phyloP scores from a whole-genome alignment of 768 basidiomycete genomes.

The Clathrus columnatus region DNA sequence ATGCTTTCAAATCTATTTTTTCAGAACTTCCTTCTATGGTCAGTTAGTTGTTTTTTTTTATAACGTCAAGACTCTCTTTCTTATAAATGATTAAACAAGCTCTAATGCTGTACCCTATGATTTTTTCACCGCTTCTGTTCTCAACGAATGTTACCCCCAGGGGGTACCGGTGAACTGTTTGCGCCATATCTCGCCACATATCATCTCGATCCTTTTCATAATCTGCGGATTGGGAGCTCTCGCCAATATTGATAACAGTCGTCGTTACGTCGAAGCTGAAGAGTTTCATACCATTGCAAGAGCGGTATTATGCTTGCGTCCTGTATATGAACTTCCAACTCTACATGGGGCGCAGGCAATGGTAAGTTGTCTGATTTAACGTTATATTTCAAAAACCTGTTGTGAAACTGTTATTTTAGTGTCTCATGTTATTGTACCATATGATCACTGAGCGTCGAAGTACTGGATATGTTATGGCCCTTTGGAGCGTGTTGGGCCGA shows the following conservation, averaged over 20 bases:
- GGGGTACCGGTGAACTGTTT: background rate
- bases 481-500: conserved; percentile 9
- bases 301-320: conserved; percentile 5
- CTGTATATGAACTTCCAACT: conserved; percentile 6
- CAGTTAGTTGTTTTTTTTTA: background rate
- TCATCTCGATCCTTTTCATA: conserved; percentile 9
- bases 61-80: too few relatives aligned
- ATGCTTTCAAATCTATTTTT: background rate
- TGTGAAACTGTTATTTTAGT: background rate
- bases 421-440: conserved; percentile 8
- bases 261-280: conserved; percentile 4
- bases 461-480: conserved; percentile 4
- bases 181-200: background rate
- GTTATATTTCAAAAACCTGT: too few relatives aligned
- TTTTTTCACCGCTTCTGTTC: background rate
- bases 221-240: conserved; percentile 5
- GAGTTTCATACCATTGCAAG: conserved; percentile 6
- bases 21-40: conserved; percentile 5
- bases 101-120: background rate
- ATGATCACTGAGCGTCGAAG: conserved; percentile 8
- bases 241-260: background rate
- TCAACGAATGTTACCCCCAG: background rate
- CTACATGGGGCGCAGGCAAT: conserved; percentile 4
- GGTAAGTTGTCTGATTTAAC: too few relatives aligned
- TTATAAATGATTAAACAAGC: too few relatives aligned